Conservation (phyloP, 257 asterid species). For the Solanum piurae region DNA sequence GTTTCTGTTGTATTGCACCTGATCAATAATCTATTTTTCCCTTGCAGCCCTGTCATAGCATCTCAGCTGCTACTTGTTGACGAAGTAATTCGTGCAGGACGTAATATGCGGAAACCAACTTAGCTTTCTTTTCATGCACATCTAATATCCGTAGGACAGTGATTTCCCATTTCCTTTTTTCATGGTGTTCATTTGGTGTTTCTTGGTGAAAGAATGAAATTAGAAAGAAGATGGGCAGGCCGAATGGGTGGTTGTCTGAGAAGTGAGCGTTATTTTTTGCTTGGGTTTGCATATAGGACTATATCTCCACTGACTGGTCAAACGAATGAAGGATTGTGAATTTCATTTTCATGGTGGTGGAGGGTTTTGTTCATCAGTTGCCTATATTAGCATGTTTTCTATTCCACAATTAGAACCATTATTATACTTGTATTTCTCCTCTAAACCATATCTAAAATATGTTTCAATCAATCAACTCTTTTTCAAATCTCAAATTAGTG, state of each 20-base stretch:
- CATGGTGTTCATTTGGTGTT: background rate
- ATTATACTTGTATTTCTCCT: background rate
- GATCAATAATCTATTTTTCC: background rate
- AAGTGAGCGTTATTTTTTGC: background rate
- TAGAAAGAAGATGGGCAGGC: no score
- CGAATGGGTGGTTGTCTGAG: background rate
- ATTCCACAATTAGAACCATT: background rate
- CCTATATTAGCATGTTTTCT: background rate
- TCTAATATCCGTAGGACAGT: background rate
- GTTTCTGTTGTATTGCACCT: background rate
- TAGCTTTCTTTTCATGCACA: conserved; percentile 5
- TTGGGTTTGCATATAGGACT: background rate
- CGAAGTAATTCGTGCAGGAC: conserved; percentile 95
- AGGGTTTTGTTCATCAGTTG: background rate
- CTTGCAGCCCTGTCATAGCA: conserved; percentile 83
- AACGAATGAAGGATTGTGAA: background rate
- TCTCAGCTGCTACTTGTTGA: conserved; percentile 89
- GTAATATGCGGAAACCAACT: conserved; percentile 89
- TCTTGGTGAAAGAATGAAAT: background rate
- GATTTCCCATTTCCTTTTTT: background rate
- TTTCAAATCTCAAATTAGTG: background rate
- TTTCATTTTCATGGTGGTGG: background rate
- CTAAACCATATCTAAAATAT: background rate
- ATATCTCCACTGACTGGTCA: background rate
- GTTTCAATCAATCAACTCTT: background rate